Evolutionary conservation across 2,329 filamentous ascomycete genomes (phyloP), one percentile per base, ranked within the genome.

Genomic region (Aureobasidium sp.): DNA sequence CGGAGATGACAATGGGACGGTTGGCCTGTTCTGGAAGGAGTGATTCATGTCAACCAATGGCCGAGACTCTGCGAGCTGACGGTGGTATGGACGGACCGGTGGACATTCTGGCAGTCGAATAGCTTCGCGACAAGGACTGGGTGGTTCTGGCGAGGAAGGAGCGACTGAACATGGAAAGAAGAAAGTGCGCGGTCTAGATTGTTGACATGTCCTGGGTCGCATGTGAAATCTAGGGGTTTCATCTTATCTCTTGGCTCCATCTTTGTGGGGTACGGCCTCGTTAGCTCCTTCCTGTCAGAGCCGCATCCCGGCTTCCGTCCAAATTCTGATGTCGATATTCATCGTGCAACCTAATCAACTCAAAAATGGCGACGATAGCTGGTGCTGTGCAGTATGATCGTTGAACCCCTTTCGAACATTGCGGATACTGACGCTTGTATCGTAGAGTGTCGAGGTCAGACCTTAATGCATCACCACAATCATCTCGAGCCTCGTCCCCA

Each of bases 1-100:
- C 90, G 53, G 86, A 90, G 75, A 94, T 88, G 69, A 94, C 86
- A 70, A 93, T 80, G 15, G 88, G 89, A 56, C 60, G 60, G 44
- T 42, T 52, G 41, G 52, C 27, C 1, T 62, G 20, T 62, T 52
- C 60, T 62, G 44, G 41, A 41, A 42, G 42, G 31, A 11, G 29
- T 47, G 53, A 45, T 45, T 58, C 42, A 58, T 47, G 55, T 58
- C 42, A 58, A 58, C 15, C 41, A 37, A 22, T 37, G 42, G 52
- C 17, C 31, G 9, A 14, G 41, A 34, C 20, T 25, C 20, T 45
- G n/a, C n/a, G 55, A 27, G n/a, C 25, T 22, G 27, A 2, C 34
- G 53, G 41, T n/a, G 55, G 45, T n/a, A 27, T 48, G 7, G 47
- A 51, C 57, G 37, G 25, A 61, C 57, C 57, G 27, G 22, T 34